Evolutionary conservation across 2,329 filamentous ascomycete species (phyloP).

Genomic region (Phoma sp.): DNA sequence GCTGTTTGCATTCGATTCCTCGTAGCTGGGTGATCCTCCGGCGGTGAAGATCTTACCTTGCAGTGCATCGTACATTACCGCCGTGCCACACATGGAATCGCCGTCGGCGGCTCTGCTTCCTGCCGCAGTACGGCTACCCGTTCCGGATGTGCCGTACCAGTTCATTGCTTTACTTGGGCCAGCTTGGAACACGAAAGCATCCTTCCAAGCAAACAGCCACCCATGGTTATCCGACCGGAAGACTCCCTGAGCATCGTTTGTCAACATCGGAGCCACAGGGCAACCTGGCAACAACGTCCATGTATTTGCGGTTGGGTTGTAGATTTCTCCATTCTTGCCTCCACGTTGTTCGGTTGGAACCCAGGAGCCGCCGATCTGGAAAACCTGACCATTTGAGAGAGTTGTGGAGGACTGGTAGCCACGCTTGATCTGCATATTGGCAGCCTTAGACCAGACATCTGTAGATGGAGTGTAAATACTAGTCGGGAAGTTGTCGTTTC

Average conservation of each 20-base stretch:
- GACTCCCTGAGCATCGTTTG: conserved; percentile 53
- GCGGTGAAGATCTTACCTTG: conserved; percentile 20
- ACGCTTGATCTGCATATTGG: conserved; percentile 63
- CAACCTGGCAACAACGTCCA: conserved; percentile 58
- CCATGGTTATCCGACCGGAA: conserved; percentile 62
- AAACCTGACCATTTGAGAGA: conserved; percentile 62
- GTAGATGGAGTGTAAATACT: conserved; percentile 52
- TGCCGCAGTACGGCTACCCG: conserved; percentile 52
- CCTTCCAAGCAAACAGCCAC: conserved; percentile 62
- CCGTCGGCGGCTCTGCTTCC: conserved; percentile 55
- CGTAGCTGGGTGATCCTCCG: conserved; percentile 60
- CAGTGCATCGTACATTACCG: conserved; percentile 62
- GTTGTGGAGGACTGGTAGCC: conserved; percentile 65
- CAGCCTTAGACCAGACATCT: conserved; percentile 58
- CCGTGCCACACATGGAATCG: conserved; percentile 64
- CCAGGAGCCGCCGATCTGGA: conserved; percentile 66
- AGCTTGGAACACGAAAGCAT: conserved; percentile 61
- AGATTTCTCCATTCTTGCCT: conserved; percentile 63
- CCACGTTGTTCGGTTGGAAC: conserved; percentile 47
- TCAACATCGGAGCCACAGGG: conserved; percentile 60
- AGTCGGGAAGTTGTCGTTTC: conserved; percentile 57
- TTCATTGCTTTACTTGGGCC: conserved; percentile 64
- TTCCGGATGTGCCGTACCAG: conserved; percentile 61
- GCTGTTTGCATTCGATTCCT: conserved; percentile 34
- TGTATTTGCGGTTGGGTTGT: conserved; percentile 51